Evolutionary conservation across 208 protist species (phyloP).

Genomic region (Wallacemonas sp.): DNA sequence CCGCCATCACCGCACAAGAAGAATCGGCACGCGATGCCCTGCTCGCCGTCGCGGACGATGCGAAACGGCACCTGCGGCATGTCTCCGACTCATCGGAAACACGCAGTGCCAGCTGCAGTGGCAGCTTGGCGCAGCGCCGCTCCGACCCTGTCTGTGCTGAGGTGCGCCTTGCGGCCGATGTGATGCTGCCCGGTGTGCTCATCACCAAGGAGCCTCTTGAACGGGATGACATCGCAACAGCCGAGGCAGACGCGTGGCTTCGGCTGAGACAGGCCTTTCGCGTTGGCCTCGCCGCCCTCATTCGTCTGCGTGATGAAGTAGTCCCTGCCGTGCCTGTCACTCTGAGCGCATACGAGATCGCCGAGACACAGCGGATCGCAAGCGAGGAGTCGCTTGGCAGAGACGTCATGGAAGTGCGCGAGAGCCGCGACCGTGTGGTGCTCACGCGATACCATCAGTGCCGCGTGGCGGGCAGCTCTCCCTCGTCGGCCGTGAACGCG

Average conservation of each 20-base stretch:
- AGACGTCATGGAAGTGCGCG: slow-evolving; percentile 10
- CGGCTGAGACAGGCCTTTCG: slow-evolving; percentile 11
- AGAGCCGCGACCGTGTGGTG: slow-evolving; percentile 13
- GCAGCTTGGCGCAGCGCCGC: too few species aligned
- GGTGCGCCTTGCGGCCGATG: background rate
- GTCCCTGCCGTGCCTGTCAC: background rate
- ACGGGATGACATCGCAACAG: slow-evolving; percentile 10
- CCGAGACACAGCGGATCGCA: slow-evolving; percentile 11
- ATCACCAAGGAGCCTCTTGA: slow-evolving; percentile 9
- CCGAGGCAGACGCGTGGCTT: slow-evolving; percentile 9
- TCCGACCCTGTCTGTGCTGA: slow-evolving; percentile 4
- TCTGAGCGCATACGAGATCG: background rate
- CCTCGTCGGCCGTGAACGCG: background rate
- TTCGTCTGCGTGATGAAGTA: slow-evolving; percentile 12
- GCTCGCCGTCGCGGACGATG: too few species aligned
- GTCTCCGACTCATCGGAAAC: too few species aligned
- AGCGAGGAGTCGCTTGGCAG: slow-evolving; percentile 7
- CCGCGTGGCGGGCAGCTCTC: slow-evolving; percentile 1
- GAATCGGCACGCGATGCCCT: too few species aligned
- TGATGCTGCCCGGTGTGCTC: slow-evolving; percentile 8
- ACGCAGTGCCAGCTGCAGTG: too few species aligned
- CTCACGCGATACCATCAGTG: slow-evolving; percentile 10
- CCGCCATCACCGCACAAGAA: background rate
- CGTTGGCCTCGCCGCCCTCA: slow-evolving; percentile 11
- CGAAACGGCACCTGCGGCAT: too few species aligned